These are phyloP conservation scores for Voacanga thouarsii DNA, from an alignment of 257 asterid genomes.

Conservation along the genomic window DNA sequence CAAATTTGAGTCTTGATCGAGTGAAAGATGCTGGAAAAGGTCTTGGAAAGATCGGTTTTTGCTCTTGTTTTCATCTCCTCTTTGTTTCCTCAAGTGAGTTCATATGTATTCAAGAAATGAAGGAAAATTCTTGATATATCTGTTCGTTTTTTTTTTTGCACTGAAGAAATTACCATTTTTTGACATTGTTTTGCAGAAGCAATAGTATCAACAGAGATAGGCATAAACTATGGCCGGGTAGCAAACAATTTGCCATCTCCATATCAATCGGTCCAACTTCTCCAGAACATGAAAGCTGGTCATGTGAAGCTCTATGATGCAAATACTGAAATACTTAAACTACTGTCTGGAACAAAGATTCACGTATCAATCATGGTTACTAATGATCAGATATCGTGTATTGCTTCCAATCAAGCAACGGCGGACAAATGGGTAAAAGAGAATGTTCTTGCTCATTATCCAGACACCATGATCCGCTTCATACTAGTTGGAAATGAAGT, in stretches of 20 bases:
- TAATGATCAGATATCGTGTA: slow-evolving; percentile 40
- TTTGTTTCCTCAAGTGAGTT: slow-evolving; percentile 45
- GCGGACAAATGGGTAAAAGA: slow-evolving; percentile 59
- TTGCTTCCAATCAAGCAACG: slow-evolving; percentile 46
- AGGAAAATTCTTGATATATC: too few relatives aligned
- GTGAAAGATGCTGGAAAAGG: slow-evolving; percentile 21
- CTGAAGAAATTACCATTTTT: neutral
- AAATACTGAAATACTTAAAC: slow-evolving; percentile 55
- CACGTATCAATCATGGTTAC: slow-evolving; percentile 58
- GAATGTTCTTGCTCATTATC: slow-evolving; percentile 51
- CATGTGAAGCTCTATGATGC: slow-evolving; percentile 62
- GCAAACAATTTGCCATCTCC: slow-evolving; percentile 60
- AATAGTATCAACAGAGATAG: slow-evolving; percentile 30
- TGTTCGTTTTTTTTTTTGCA: neutral
- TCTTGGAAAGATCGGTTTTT: slow-evolving; percentile 12
- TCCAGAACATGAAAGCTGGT: slow-evolving; percentile 39
- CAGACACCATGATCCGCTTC: slow-evolving; percentile 50
- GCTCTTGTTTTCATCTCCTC: slow-evolving; percentile 31
- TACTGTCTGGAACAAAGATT: slow-evolving; percentile 50
- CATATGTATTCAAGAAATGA: too few relatives aligned
- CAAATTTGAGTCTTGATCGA: too few relatives aligned
- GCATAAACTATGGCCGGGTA: slow-evolving; percentile 61
- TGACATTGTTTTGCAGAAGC: slow-evolving; percentile 35
- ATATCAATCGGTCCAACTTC: slow-evolving; percentile 41
- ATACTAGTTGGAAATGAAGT: slow-evolving; percentile 72